Evolutionary conservation across 768 basidiomycete species (phyloP).

Genomic region (Mycena floridula): DNA sequence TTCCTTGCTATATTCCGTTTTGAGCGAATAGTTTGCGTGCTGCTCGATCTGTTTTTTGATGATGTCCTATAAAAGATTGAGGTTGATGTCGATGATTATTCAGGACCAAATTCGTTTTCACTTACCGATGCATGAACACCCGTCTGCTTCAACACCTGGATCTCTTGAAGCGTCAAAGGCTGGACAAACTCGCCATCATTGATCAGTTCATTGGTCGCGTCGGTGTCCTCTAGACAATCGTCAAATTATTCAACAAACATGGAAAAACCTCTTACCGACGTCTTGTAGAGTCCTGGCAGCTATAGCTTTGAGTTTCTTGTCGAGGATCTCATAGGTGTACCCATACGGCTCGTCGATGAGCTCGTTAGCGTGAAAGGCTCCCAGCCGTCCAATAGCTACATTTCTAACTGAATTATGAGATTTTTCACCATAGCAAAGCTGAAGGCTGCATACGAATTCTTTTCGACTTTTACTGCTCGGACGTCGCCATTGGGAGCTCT

Average conservation of each 20-base stretch:
- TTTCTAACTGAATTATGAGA: slow-evolving; percentile 34
- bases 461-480: slow-evolving; percentile 66
- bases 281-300: slow-evolving; percentile 67
- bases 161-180: slow-evolving; percentile 78
- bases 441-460: slow-evolving; percentile 52
- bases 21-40: slow-evolving; percentile 87
- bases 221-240: slow-evolving; percentile 76
- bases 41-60: slow-evolving; percentile 91
- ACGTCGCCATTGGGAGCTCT: slow-evolving; percentile 76
- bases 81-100: slow-evolving; percentile 3
- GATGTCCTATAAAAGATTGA: slow-evolving; percentile 64
- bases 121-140: slow-evolving; percentile 74
- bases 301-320: slow-evolving; percentile 59
- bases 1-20: slow-evolving; percentile 98
- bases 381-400: slow-evolving; percentile 78
- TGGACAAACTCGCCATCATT: slow-evolving; percentile 83
- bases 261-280: slow-evolving; percentile 52
- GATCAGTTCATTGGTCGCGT: slow-evolving; percentile 95
- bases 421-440: neutral
- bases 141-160: slow-evolving; percentile 74
- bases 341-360: slow-evolving; percentile 84
- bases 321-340: slow-evolving; percentile 78
- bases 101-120: slow-evolving; percentile 9
- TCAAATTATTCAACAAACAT: slow-evolving; percentile 5
- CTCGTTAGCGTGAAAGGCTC: slow-evolving; percentile 72